Evolutionary conservation across 176 grass and related monocot genomes (phyloP).

Genomic region (Cocos nucifera): DNA sequence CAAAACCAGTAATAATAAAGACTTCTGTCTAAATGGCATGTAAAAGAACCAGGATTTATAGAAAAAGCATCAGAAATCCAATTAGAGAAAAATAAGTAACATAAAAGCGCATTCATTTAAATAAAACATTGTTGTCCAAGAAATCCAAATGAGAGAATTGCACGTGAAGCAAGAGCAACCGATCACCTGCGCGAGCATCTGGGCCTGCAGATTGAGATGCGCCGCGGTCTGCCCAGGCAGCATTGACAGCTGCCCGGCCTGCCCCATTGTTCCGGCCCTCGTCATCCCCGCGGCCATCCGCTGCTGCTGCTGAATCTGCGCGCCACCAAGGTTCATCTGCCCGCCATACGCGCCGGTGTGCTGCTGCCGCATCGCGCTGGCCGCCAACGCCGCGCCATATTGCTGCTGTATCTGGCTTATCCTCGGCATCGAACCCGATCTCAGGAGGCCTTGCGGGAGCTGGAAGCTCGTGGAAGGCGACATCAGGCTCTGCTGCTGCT

Average conservation of each 20-base stretch:
- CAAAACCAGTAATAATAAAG: too few species aligned
- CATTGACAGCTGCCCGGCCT: constrained; percentile 49
- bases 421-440: constrained; percentile 17
- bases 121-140: neutral
- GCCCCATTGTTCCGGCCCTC: constrained; percentile 55
- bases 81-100: too few species aligned
- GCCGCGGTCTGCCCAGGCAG: constrained; percentile 59
- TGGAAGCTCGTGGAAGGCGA: neutral
- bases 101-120: too few species aligned
- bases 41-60: too few species aligned
- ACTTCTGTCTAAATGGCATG: too few species aligned
- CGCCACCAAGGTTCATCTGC: constrained; percentile 77
- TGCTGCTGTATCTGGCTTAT: constrained; percentile 32
- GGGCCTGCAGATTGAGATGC: constrained; percentile 63
- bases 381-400: constrained; percentile 39
- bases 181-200: constrained; percentile 79
- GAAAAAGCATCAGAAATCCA: too few species aligned
- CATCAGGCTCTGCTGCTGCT: constrained; percentile 22
- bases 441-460: constrained; percentile 14
- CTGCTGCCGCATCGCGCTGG: constrained; percentile 16
- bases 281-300: constrained; percentile 25
- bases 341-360: constrained; percentile 48
- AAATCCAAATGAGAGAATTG: constrained; percentile 7
- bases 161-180: neutral
- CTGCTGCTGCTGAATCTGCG: constrained; percentile 41